phyloP scores from a whole-genome alignment of 2,329 filamentous ascomycete species.

The Colletotrichum coccodes region DNA sequence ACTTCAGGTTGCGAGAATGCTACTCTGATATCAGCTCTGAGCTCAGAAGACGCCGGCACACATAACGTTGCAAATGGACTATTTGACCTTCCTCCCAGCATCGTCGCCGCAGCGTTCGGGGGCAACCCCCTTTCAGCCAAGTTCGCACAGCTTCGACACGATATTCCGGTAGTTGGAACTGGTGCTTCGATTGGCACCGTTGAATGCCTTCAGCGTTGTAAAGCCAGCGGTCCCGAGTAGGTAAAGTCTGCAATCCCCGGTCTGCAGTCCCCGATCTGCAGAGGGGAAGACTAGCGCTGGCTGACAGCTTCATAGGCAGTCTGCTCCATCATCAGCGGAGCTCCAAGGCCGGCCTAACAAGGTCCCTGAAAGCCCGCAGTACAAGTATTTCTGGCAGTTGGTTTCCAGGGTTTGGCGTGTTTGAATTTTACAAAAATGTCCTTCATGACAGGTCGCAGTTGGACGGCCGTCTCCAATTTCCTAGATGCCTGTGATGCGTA shows the following conservation, averaged over 20 bases:
- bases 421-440: background rate
- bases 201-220: conserved; percentile 30
- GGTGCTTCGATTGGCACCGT: conserved; percentile 32
- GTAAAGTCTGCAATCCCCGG: background rate
- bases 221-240: conserved; percentile 8
- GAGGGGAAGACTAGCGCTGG: too few species aligned
- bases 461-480: background rate
- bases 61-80: conserved; percentile 56
- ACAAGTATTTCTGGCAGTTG: background rate
- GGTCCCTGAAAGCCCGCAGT: background rate
- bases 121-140: conserved; percentile 36
- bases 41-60: conserved; percentile 60
- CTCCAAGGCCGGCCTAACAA: background rate
- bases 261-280: too few species aligned
- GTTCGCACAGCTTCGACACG: conserved; percentile 27
- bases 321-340: background rate
- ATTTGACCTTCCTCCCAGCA: conserved; percentile 50
- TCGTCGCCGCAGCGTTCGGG: conserved; percentile 55
- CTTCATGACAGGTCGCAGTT: background rate
- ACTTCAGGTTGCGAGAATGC: conserved; percentile 56
- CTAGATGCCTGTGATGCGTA: background rate
- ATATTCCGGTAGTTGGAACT: conserved; percentile 35
- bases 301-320: background rate
- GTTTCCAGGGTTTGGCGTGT: background rate
- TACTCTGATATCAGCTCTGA: conserved; percentile 59